phyloP scores from a whole-genome alignment of 371 early-diverging fungal genomes.

The Lichtheimia hyalospora region DNA sequence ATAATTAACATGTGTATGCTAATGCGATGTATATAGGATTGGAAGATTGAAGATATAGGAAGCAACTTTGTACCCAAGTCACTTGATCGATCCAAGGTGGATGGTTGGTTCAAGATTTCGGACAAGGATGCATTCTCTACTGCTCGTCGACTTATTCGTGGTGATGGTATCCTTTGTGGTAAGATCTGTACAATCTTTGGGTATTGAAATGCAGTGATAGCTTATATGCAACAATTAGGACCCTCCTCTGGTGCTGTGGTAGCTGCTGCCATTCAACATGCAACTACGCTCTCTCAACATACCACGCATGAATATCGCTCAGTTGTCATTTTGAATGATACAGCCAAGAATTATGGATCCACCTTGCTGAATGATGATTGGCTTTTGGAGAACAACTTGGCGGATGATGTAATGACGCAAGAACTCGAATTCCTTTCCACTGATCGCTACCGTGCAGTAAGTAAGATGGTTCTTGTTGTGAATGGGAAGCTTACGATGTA shows the following conservation, averaged over 20 bases:
- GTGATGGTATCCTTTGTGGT: constrained; percentile 70
- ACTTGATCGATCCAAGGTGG: constrained; percentile 57
- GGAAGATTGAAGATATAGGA: constrained; percentile 80
- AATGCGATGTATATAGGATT: constrained; percentile 37
- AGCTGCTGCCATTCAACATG: constrained; percentile 62
- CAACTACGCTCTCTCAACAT: constrained; percentile 25
- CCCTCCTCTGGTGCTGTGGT: constrained; percentile 75
- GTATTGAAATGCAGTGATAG: neutral
- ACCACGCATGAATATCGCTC: constrained; percentile 30
- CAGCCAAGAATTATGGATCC: constrained; percentile 66
- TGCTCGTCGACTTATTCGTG: constrained; percentile 68
- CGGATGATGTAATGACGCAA: constrained; percentile 61
- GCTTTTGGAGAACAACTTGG: constrained; percentile 72
- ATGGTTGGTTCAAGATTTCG: constrained; percentile 70
- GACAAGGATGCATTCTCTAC: constrained; percentile 76
- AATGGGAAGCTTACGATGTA: neutral
- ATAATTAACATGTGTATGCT: neutral
- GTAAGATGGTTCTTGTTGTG: neutral
- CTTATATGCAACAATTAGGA: constrained; percentile 23
- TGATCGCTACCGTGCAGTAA: constrained; percentile 70
- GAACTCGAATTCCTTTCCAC: constrained; percentile 62
- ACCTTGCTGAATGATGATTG: constrained; percentile 78
- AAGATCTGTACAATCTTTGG: neutral
- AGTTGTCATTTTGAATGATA: constrained; percentile 69
- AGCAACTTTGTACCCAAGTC: constrained; percentile 65